Evolutionary conservation across 305 asterid species (phyloP).

Genomic region (Nicotiana rustica): DNA sequence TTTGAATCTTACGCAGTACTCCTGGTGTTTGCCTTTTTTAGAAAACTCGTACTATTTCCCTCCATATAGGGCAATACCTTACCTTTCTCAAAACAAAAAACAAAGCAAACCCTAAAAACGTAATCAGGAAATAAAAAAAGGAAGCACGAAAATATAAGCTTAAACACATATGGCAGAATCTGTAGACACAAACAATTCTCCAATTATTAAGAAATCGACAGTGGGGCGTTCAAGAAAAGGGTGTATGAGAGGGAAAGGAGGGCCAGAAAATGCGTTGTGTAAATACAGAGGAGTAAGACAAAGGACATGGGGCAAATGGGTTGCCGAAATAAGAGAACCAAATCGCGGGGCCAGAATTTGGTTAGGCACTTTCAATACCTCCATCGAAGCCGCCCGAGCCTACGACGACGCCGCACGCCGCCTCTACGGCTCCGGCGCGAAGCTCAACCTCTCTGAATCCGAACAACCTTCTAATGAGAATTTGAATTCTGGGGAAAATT

Average conservation of each 20-base stretch:
- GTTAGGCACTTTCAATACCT: slow-evolving; percentile 78
- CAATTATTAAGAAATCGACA: slow-evolving; percentile 34
- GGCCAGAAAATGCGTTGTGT: slow-evolving; percentile 75
- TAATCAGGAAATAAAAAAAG: background rate
- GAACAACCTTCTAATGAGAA: background rate
- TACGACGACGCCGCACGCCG: slow-evolving; percentile 67
- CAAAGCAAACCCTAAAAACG: background rate
- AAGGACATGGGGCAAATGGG: slow-evolving; percentile 89
- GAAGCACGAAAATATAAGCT: background rate
- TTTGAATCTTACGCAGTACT: background rate
- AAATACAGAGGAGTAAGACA: slow-evolving; percentile 80
- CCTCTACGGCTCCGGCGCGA: slow-evolving; percentile 61
- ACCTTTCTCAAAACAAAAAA: background rate
- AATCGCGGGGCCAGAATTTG: slow-evolving; percentile 74
- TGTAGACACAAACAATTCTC: background rate
- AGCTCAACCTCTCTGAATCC: slow-evolving; percentile 54
- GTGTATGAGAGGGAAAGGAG: slow-evolving; percentile 85
- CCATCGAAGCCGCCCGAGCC: slow-evolving; percentile 75
- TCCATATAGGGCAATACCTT: background rate
- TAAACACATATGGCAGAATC: background rate
- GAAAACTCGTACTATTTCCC: background rate
- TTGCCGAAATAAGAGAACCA: slow-evolving; percentile 86
- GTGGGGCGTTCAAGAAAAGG: slow-evolving; percentile 70
- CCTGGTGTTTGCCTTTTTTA: background rate
- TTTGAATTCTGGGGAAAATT: background rate